phyloP scores from a whole-genome alignment of 1,139 yeast species.

The Pichiaceae sp. region DNA sequence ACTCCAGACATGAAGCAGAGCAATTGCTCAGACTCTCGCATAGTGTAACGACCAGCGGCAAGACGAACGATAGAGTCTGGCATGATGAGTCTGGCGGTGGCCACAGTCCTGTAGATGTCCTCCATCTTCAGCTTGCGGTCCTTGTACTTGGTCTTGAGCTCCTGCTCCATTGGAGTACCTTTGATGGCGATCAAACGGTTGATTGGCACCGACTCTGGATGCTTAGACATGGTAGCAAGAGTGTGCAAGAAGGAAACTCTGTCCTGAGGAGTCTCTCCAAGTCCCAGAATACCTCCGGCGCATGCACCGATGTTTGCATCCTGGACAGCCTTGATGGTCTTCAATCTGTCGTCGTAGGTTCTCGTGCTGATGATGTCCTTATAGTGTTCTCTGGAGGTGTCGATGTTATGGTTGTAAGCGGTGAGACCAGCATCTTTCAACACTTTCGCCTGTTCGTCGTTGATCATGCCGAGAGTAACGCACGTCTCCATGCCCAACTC shows the following conservation, averaged over 20 bases:
- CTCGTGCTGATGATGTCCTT: constrained; percentile 66
- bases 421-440: constrained; percentile 67
- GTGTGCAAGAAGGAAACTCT: constrained; percentile 64
- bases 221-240: constrained; percentile 54
- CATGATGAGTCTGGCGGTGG: constrained; percentile 71
- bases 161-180: constrained; percentile 69
- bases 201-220: constrained; percentile 79
- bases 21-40: constrained; percentile 71
- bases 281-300: constrained; percentile 73
- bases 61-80: constrained; percentile 62
- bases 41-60: constrained; percentile 77
- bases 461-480: constrained; percentile 74
- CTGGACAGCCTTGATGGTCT: constrained; percentile 58
- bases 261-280: constrained; percentile 69
- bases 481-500: constrained; percentile 69
- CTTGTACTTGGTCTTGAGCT: constrained; percentile 33
- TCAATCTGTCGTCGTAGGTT: constrained; percentile 58
- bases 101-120: constrained; percentile 57
- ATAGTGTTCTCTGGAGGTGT: constrained; percentile 55
- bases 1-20: constrained; percentile 73
- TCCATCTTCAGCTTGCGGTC: constrained; percentile 46
- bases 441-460: constrained; percentile 48
- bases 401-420: constrained; percentile 76
- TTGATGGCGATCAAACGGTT: constrained; percentile 69
- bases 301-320: constrained; percentile 64